Conservation (phyloP, 2,329 filamentous ascomycete genomes). For the Macrophomina phaseolina region DNA sequence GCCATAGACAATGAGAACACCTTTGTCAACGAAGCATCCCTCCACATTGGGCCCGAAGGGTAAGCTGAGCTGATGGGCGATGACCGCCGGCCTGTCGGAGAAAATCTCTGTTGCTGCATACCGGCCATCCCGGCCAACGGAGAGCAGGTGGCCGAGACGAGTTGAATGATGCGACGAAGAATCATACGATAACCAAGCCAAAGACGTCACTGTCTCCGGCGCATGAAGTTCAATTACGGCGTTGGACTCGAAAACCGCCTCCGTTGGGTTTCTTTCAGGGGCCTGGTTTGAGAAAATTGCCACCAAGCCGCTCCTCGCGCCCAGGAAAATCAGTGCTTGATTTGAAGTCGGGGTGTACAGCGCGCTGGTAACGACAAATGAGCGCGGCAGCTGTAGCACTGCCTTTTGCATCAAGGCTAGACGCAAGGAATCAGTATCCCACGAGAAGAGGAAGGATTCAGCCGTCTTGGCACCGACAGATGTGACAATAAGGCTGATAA, state of each 20-base stretch:
- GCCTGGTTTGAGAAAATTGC: constrained; percentile 9
- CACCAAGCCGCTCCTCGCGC: constrained; percentile 16
- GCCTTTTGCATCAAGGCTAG: neutral
- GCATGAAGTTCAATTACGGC: constrained; percentile 49
- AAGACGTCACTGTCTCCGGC: constrained; percentile 71
- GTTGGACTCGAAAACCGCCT: neutral
- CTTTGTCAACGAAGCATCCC: constrained; percentile 65
- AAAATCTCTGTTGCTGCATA: constrained; percentile 67
- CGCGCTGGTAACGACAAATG: constrained; percentile 58
- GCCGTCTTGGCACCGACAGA: constrained; percentile 45
- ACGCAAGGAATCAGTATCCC: neutral
- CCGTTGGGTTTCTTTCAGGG: neutral
- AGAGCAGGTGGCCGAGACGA: constrained; percentile 61
- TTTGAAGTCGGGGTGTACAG: neutral
- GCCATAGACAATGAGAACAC: constrained; percentile 74
- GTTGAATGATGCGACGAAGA: constrained; percentile 22
- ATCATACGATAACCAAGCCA: constrained; percentile 47
- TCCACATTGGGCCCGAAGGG: constrained; percentile 80
- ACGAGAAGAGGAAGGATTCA: constrained; percentile 32
- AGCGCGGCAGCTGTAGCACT: constrained; percentile 41
- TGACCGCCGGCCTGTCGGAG: constrained; percentile 34
- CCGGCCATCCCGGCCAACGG: constrained; percentile 77
- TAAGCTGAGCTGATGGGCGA: constrained; percentile 71
- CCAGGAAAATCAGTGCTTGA: constrained; percentile 13
- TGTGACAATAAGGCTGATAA: constrained; percentile 44